phyloP scores from a whole-genome alignment of 495 filamentous ascomycete genomes.

The Penicillium robsamsonii region DNA sequence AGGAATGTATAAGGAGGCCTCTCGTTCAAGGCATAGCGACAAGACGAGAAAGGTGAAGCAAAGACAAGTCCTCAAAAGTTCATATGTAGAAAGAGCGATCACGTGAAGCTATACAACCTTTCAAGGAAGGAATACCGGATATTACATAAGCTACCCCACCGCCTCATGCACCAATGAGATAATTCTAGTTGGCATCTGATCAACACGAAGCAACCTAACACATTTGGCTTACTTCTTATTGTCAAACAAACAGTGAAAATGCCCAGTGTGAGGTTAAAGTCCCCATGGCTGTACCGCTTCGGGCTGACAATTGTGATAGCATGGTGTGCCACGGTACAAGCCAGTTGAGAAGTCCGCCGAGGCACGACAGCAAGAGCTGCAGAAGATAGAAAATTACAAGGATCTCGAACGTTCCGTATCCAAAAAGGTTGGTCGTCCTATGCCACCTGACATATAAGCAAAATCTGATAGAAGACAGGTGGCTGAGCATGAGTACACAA shows the following conservation, averaged over 20 bases:
- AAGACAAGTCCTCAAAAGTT: constrained; percentile 3
- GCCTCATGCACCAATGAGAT: constrained; percentile 2
- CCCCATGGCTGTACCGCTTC: background rate
- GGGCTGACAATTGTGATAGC: constrained; percentile 48
- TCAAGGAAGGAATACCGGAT: background rate
- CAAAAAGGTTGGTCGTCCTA: constrained; percentile 44
- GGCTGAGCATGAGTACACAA: constrained; percentile 56
- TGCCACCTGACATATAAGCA: background rate
- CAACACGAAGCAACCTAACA: background rate
- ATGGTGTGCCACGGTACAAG: constrained; percentile 70
- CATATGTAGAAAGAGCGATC: constrained; percentile 7
- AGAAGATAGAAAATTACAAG: constrained; percentile 76
- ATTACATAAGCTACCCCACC: background rate
- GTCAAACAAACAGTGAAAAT: constrained; percentile 24
- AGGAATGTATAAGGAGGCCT: constrained; percentile 21
- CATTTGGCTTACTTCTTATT: background rate
- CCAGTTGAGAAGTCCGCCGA: constrained; percentile 58
- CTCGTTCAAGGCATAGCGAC: background rate
- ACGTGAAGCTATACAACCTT: constrained; percentile 3
- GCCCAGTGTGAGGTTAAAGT: constrained; percentile 47
- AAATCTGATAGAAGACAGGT: constrained; percentile 40
- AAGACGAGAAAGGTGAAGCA: background rate
- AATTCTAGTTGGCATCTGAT: constrained; percentile 2
- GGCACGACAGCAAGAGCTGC: constrained; percentile 63
- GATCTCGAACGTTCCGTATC: constrained; percentile 65